phyloP scores from a whole-genome alignment of 345 rosid species.

The rapeseed (Brassica napus) region DNA sequence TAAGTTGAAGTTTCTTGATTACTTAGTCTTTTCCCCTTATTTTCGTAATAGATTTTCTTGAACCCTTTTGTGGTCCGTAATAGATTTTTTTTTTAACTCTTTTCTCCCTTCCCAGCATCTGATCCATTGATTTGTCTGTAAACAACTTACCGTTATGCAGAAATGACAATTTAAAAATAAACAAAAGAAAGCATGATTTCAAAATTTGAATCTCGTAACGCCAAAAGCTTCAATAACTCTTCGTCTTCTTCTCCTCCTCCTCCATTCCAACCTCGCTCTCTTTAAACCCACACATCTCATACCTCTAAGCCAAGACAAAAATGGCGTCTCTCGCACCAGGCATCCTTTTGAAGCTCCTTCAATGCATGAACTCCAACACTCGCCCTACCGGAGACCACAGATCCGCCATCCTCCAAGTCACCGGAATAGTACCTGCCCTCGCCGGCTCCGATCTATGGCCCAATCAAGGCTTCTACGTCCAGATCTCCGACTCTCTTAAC shows the following conservation, averaged over 20 bases:
- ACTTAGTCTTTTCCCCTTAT: too few species aligned
- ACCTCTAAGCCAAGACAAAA: slow-evolving; percentile 7
- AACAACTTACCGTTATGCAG: not conserved
- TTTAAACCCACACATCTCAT: not conserved
- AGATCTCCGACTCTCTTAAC: slow-evolving; percentile 93
- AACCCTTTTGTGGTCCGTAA: too few species aligned
- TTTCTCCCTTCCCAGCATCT: too few species aligned
- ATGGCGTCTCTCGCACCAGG: slow-evolving; percentile 87
- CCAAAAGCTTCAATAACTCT: slow-evolving; percentile 27
- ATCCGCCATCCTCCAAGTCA: slow-evolving; percentile 82
- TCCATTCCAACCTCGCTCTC: not conserved
- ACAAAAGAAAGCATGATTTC: not conserved
- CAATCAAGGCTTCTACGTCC: slow-evolving; percentile 93
- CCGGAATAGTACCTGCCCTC: slow-evolving; percentile 91
- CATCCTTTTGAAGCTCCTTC: slow-evolving; percentile 87
- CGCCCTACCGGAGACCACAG: slow-evolving; percentile 97
- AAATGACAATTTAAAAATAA: not conserved
- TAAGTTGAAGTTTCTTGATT: too few species aligned
- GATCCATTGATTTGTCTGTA: not conserved
- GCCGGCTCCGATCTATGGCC: slow-evolving; percentile 93
- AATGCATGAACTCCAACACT: slow-evolving; percentile 73
- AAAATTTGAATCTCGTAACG: slow-evolving; percentile 57
- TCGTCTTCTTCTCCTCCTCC: not conserved
- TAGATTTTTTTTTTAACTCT: too few species aligned
- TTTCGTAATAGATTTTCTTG: too few species aligned